Evolutionary conservation across 2,329 filamentous ascomycete species (phyloP).

Genomic region (Pseudocercospora macadamiae): DNA sequence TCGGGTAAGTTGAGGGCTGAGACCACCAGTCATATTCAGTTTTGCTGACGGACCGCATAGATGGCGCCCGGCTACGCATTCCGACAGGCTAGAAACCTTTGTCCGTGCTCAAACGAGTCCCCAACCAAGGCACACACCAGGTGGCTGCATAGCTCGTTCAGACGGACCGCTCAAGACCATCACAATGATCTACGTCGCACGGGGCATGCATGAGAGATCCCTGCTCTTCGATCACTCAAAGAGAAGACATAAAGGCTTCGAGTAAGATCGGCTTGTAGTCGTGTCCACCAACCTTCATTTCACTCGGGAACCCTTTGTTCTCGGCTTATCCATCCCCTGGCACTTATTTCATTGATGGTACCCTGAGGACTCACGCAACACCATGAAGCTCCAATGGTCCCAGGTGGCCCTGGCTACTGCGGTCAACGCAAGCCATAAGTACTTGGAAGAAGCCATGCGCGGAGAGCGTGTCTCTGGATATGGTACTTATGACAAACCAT

Average conservation of each 20-base stretch:
- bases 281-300: constrained; percentile 8
- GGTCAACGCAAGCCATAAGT: constrained; percentile 10
- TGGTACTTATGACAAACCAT: constrained; percentile 12
- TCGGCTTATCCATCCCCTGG: constrained; percentile 1
- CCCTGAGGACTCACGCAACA: constrained; percentile 7
- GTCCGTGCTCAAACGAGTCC: not conserved
- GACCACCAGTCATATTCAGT: not conserved
- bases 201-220: constrained; percentile 6
- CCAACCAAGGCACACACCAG: not conserved
- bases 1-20: not conserved
- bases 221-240: constrained; percentile 7
- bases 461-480: constrained; percentile 13
- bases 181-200: not conserved
- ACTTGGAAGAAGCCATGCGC: constrained; percentile 12
- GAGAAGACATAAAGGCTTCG: constrained; percentile 12
- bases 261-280: constrained; percentile 5
- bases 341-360: constrained; percentile 4
- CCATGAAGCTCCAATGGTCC: constrained; percentile 10
- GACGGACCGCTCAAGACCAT: not conserved
- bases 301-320: constrained; percentile 11
- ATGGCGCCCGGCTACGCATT: not conserved
- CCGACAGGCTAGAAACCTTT: not conserved
- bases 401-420: constrained; percentile 9
- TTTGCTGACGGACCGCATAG: not conserved
- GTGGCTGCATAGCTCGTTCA: constrained; percentile 1